These are phyloP conservation scores for Jaminaea rosea DNA, from an alignment of 1,284 basidiomycete genomes.

Conservation along the genomic window DNA sequence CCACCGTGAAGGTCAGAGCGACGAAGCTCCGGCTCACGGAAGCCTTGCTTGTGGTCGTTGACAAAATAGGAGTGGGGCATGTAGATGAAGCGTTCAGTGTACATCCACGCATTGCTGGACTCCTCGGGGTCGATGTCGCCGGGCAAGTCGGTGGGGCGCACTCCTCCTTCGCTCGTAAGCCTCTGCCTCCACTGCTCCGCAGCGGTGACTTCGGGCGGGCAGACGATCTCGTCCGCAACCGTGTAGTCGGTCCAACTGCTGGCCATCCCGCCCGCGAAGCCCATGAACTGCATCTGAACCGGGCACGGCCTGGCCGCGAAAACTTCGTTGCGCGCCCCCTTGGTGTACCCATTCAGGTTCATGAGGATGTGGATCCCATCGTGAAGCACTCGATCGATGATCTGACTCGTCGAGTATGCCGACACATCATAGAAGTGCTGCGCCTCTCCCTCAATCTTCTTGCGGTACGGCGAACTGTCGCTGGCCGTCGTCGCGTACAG, in stretches of 20 bases:
- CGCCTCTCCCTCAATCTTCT: constrained; percentile 53
- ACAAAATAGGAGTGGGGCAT: constrained; percentile 59
- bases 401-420: constrained; percentile 50
- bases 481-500: constrained; percentile 56
- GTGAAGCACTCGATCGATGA: constrained; percentile 51
- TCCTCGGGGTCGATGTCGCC: constrained; percentile 56
- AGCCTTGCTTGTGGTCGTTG: constrained; percentile 58
- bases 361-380: constrained; percentile 57
- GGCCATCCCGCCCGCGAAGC: constrained; percentile 54
- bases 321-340: constrained; percentile 58
- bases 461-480: constrained; percentile 55
- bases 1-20: neutral
- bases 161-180: too few relatives aligned
- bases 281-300: constrained; percentile 55
- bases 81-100: constrained; percentile 48
- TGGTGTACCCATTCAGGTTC: constrained; percentile 61
- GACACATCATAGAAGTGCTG: constrained; percentile 56
- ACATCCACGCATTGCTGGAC: constrained; percentile 53
- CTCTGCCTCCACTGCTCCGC: constrained; percentile 49
- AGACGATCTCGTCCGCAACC: constrained; percentile 55
- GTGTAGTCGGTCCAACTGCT: constrained; percentile 60
- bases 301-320: constrained; percentile 58
- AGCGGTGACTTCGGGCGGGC: constrained; percentile 52
- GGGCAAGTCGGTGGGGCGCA: constrained; percentile 47
- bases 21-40: constrained; percentile 28